phyloP scores from a whole-genome alignment of 169 alveolate species.

The Cryptosporidium canis region DNA sequence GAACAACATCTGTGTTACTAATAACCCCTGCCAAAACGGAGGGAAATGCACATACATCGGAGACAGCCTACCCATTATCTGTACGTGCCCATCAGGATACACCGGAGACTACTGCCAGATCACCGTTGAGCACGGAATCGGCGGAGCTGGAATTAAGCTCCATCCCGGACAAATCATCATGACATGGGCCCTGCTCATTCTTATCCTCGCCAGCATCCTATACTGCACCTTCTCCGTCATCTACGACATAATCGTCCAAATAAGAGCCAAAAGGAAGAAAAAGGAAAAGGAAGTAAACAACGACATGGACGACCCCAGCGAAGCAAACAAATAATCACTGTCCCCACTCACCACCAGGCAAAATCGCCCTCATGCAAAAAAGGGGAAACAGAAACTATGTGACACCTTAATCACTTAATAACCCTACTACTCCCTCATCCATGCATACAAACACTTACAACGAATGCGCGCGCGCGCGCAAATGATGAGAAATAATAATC shows the following conservation, averaged over 20 bases:
- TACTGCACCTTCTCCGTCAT: constrained; percentile 65
- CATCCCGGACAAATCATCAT: constrained; percentile 47
- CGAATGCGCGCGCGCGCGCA: too few species aligned
- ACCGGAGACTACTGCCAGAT: constrained; percentile 56
- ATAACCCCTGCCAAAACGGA: constrained; percentile 71
- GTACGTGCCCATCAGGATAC: constrained; percentile 53
- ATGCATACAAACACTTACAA: too few species aligned
- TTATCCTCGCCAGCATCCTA: constrained; percentile 21
- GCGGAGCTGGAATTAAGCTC: constrained; percentile 54
- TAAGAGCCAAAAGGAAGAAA: constrained; percentile 12
- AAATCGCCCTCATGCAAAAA: too few species aligned
- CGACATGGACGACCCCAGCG: neutral
- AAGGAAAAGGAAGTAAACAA: constrained; percentile 16
- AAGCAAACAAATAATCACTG: too few species aligned
- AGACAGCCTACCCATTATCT: constrained; percentile 27
- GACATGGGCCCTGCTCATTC: constrained; percentile 43
- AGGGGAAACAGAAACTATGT: too few species aligned
- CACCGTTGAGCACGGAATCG: constrained; percentile 38
- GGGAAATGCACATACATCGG: constrained; percentile 63
- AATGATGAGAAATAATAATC: too few species aligned
- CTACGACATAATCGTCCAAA: constrained; percentile 7
- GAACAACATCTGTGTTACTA: constrained; percentile 45
- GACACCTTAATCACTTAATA: too few species aligned
- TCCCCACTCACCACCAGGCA: too few species aligned
- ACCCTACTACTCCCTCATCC: too few species aligned